These are phyloP conservation scores for Creolimax fragrantissima DNA, from an alignment of 78 protist genomes.

Conservation along the genomic window DNA sequence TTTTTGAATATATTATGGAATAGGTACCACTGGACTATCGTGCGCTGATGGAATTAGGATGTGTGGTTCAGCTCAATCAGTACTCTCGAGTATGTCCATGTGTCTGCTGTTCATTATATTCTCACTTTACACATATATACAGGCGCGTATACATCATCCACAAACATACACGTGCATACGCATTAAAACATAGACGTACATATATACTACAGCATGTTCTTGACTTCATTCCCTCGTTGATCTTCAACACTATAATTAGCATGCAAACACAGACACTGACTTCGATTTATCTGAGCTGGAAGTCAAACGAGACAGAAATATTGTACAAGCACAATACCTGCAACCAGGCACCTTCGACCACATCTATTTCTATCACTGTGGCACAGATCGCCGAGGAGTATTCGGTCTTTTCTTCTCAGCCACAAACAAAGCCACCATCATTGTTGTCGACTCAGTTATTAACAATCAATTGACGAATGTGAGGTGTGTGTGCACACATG, in stretches of 20 bases:
- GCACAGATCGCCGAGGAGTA: conserved; percentile 36
- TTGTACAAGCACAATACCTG: conserved; percentile 8
- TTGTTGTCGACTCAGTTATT: conserved; percentile 26
- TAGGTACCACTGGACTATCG: conserved; percentile 54
- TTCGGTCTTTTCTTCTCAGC: conserved; percentile 27
- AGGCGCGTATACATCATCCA: no score
- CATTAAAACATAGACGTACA: no score
- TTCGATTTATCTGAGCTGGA: conserved; percentile 30
- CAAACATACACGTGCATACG: no score
- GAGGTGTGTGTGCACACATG: no score
- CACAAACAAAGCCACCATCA: neutral
- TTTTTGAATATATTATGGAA: no score
- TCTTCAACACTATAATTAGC: no score
- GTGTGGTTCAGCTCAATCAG: neutral
- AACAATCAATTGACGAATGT: neutral
- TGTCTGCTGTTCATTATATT: no score
- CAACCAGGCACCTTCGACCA: conserved; percentile 7
- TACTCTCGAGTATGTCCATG: neutral
- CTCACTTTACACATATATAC: no score
- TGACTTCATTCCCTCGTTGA: no score
- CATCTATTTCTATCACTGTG: conserved; percentile 42
- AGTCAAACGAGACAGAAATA: neutral
- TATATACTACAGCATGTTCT: no score
- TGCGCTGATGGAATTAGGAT: conserved; percentile 57
- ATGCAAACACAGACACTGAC: neutral